phyloP scores from a whole-genome alignment of 179 eudicot genomes.

The Beta macrorhiza region DNA sequence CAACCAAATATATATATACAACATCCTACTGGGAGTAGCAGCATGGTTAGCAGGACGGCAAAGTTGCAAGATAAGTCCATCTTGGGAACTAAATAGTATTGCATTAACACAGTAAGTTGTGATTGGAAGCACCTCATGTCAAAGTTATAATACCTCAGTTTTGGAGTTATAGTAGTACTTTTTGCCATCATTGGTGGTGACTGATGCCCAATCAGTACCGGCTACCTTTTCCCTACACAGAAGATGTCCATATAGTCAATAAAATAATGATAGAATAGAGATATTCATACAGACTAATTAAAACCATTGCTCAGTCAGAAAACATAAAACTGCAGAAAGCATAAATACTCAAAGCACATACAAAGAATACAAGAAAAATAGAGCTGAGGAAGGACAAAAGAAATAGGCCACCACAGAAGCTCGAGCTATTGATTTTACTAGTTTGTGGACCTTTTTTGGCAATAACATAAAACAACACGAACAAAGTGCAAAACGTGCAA shows the following conservation, averaged over 20 bases:
- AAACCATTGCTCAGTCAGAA: neutral
- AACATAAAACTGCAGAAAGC: neutral
- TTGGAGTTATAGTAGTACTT: constrained; percentile 79
- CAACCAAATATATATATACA: too few relatives aligned
- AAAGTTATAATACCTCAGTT: constrained; percentile 60
- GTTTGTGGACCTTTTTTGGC: neutral
- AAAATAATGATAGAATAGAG: neutral
- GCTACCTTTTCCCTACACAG: constrained; percentile 75
- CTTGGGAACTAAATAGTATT: neutral
- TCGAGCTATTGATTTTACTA: neutral
- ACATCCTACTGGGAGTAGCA: neutral
- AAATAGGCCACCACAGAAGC: neutral
- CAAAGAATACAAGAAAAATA: neutral
- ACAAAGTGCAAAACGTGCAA: neutral
- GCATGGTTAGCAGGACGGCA: neutral
- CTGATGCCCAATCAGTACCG: constrained; percentile 89
- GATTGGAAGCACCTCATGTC: neutral
- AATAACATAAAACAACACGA: neutral
- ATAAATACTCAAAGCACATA: neutral
- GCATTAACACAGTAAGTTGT: neutral
- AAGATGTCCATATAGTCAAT: neutral
- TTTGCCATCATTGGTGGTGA: constrained; percentile 89
- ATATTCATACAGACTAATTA: constrained; percentile 4
- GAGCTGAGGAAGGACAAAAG: neutral
- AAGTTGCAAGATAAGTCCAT: neutral